These are phyloP conservation scores for Vitis hybrid DNA, from an alignment of 177 flowering plant species.

Conservation along the genomic window DNA sequence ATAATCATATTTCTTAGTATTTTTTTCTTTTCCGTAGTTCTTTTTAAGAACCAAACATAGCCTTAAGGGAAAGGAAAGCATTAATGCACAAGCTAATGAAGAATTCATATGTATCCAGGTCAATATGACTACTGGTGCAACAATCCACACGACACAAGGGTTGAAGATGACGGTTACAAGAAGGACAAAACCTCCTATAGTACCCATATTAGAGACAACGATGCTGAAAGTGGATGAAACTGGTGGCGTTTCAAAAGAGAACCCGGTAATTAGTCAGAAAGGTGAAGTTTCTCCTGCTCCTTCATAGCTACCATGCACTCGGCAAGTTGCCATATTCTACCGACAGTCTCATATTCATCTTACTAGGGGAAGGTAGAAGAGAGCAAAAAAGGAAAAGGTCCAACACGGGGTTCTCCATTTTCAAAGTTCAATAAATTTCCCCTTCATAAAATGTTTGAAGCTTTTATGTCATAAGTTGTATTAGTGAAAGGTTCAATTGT, in stretches of 20 bases:
- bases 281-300: conserved; percentile 36
- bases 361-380: too few relatives aligned
- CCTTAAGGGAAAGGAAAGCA: not conserved
- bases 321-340: too few relatives aligned
- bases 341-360: too few relatives aligned
- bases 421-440: too few relatives aligned
- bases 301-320: conserved; percentile 6
- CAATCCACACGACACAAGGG: conserved; percentile 94
- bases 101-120: conserved; percentile 46
- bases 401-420: too few relatives aligned
- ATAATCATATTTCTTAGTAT: too few relatives aligned
- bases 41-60: not conserved
- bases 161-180: conserved; percentile 80
- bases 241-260: conserved; percentile 15
- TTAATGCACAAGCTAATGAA: not conserved
- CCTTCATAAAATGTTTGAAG: too few relatives aligned
- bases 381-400: too few relatives aligned
- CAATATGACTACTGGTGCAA: conserved; percentile 91
- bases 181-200: conserved; percentile 56
- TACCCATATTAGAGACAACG: conserved; percentile 50
- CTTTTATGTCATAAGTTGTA: too few relatives aligned
- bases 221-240: conserved; percentile 25
- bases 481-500: too few relatives aligned
- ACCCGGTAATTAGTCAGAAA: conserved; percentile 22
- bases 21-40: not conserved